Percentiles rank a stretch among this genome's conserved stretches.
These are phyloP conservation scores for Ophiocytium majus DNA, from an alignment of 352 stramenopile genomes.

Conservation along the genomic window DNA sequence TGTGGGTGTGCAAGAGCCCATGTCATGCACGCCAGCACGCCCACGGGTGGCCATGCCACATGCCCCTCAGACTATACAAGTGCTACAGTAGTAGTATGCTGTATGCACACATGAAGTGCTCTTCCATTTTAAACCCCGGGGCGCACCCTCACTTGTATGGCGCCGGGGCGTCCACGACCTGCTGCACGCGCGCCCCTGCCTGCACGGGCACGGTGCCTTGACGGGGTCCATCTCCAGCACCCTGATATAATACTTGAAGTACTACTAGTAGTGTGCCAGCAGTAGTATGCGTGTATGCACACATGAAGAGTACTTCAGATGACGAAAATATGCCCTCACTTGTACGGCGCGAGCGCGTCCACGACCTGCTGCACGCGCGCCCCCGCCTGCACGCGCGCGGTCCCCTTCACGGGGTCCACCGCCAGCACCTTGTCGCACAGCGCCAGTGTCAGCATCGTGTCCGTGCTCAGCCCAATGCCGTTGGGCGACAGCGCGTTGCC, in stretches of 20 bases:
- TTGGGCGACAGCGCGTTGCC: slow-evolving; percentile 94
- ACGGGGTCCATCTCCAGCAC: slow-evolving; percentile 81
- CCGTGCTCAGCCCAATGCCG: slow-evolving; percentile 82
- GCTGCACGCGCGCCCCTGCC: slow-evolving; percentile 59
- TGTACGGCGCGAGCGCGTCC: slow-evolving; percentile 63
- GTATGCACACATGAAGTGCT: too few species aligned
- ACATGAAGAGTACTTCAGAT: too few species aligned
- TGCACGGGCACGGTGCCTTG: slow-evolving; percentile 84
- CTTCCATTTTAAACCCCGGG: too few species aligned
- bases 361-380: slow-evolving; percentile 65
- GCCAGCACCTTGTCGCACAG: slow-evolving; percentile 84
- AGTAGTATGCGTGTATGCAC: too few species aligned
- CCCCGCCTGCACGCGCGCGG: slow-evolving; percentile 79
- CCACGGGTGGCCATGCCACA: too few species aligned
- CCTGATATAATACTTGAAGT: too few species aligned
- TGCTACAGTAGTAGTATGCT: too few species aligned
- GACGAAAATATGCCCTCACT: too few species aligned
- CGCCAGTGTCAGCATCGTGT: slow-evolving; percentile 79
- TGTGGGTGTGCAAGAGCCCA: too few species aligned
- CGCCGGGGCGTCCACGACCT: slow-evolving; percentile 72
- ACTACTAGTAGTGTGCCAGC: slow-evolving; percentile 85
- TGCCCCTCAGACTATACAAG: too few species aligned
- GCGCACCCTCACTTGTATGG: slow-evolving; percentile 28
- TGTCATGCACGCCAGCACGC: too few species aligned
- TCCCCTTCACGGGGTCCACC: slow-evolving; percentile 78